Base-by-base conservation (phyloP, 176 grass and related monocot species). In the Tuctoria greenei region DNA sequence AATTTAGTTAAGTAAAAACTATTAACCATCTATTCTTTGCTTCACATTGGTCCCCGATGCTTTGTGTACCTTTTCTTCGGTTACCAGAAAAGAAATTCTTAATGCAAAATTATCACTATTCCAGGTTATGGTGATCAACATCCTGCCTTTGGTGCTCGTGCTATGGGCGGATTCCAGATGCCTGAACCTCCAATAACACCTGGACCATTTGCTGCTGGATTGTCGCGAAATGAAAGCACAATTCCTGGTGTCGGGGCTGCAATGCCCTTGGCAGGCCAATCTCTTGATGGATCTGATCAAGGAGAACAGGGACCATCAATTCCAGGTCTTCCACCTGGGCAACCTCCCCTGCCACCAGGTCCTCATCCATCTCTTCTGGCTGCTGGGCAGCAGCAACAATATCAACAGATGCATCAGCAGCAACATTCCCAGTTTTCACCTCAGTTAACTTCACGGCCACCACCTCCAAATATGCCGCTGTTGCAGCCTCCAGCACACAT, bases 311-410 rank as follows among this genome's bases (percentile, higher is more conserved):
- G 81, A 65, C 80, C 88, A 82, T 83, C 71, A 64, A 81, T 86
- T 81, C 87, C 87, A 27, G 86, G 91, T 10, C 87, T 89, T 75
- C 95, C 95, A 76, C 85, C 85, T 77, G 86, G 91, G 15, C 87
- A 77, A 57, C 95, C 95, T 84, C 95, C 95, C 21, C 78, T 99
- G 72, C 95, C 95, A 85, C 95, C 89, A 40, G 91, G 95, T 37
- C 95, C 95, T 28, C 95, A 99, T 86, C 95, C 95, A 35, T 99
- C 95, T 66, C 91, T 99, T 81, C 86, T 99, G 56, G 62, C 74
- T 38, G 76, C 75, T 88, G 92, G 90, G 66, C 91, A 91, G 72
- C 94, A 97, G 58, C 95, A 88, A 71, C 88, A 90, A 61, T 90
- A 91, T 83, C 92, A 94, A 71, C 88, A 94, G 79, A 85, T 85